Evolutionary conservation across 257 asterid genomes (phyloP), one percentile per base, ranked within the genome.

Genomic region (Primulina tabacum): DNA sequence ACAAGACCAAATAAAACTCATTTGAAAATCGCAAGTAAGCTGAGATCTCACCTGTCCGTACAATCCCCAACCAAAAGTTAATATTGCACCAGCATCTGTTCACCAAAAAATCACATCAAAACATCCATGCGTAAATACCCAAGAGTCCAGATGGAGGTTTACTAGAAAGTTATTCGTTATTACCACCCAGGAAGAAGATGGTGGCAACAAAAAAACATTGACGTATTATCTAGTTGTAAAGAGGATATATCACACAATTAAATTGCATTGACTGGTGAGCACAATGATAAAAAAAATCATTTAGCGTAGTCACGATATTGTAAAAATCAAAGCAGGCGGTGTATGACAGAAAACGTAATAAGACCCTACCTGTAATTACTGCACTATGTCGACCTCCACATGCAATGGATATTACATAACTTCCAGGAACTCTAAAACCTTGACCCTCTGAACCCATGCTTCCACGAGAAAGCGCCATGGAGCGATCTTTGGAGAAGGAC

Each of bases 331-430:
- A 50, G 12, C 63, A 52, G 61, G 20, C 35, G 24, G 47, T 21
- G 50, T 33, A 47, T 29, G 67, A 32, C n/a, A 20, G 5, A 18
- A 50, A 17, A 64, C 20, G 30, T 8, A 11, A 65, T 38, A 66
- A 38, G 65, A 2, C 6, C 52, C n/a, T 58, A 91, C 99, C 99
- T 70, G 99, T 94, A 70, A 94, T 69, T 32, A 79, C 93, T 59
- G 97, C 96, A 84, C 99, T 94, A 73, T 94, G 99, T 69, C 99
- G 81, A 29, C 99, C 98, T 60, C 99, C 99, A 75, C 99, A 94
- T 53, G 99, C 98, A 81, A 94, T 91, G 66, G 84, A 89, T 84
- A 87, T 94, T 24, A 94, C 73, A 47, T 84, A 87, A 82, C 67
- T 88, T 76, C 97, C 97, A 30, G 95, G 97, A 80, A 89, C 86